Base-by-base conservation (phyloP, 2,329 filamentous ascomycete genomes). In the Sclerotinia nivalis region DNA sequence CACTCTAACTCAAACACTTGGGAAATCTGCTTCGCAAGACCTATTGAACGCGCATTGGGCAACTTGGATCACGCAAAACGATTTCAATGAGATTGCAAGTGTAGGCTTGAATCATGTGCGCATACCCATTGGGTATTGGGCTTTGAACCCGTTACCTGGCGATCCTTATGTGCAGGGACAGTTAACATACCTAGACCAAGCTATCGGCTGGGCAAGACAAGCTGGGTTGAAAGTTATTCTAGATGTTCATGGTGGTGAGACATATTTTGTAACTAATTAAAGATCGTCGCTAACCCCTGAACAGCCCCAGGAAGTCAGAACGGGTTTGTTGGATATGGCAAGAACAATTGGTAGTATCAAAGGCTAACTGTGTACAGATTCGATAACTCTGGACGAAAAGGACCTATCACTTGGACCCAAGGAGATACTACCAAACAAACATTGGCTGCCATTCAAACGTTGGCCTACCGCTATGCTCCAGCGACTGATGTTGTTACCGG, bases 121-220 rank as follows among this genome's bases (percentile, higher is more conserved):
- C 60, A 90, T 91, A 68, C 88, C 88, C 1, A 83, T 91, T 65
- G 88, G 88, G 8, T 90, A 90, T 77, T 91, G 88, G 88, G 87
- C 88, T 47, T 79, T 88, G 15, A 80, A 82, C 58, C 83, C 84
- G 2, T 77, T 83, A 40, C 78, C 83, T 9, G 85, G 83, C 9
- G 87, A 89, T 67, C 87, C 87, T 25, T 90, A 87, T 73, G 85
- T 90, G 8, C 82, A 87, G 75, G 88, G 88, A 52, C 88, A 89
- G 72, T 82, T 89, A 59, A 79, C 83, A 22, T 83, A 84, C 74
- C 81, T 91, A 13, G 86, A 88, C 70, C 76, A 84, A 71, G 85
- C 88, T 34, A 81, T 90, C 69, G 78, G 80, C 71, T 89, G 89
- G 86, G 89, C 89, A 15, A 79, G 83, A 70, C 80, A 77, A 58